Conservation (phyloP, 257 asterid species). For the Haberlea rhodopensis region DNA sequence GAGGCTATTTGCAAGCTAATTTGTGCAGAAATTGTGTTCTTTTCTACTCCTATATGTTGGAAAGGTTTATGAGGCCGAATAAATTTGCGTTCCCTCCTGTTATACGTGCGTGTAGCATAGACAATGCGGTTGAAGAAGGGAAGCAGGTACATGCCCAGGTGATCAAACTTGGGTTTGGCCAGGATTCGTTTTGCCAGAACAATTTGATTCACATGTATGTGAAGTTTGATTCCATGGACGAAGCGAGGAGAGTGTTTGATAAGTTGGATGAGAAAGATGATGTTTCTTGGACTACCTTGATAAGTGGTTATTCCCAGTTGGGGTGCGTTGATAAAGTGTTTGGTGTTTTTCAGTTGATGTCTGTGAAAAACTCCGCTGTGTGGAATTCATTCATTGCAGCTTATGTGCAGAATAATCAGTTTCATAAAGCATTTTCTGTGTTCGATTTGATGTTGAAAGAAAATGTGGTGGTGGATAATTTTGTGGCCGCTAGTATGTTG, state of each 20-base stretch:
- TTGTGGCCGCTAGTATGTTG: conserved; percentile 78
- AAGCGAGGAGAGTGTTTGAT: conserved; percentile 62
- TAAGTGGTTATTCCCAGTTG: conserved; percentile 57
- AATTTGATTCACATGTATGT: conserved; percentile 81
- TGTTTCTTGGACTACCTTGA: conserved; percentile 89
- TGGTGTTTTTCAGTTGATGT: conserved; percentile 53
- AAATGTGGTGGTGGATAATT: conserved; percentile 55
- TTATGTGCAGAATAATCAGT: conserved; percentile 55
- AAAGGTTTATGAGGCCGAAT: conserved; percentile 43
- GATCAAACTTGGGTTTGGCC: conserved; percentile 51
- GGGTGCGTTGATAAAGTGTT: conserved; percentile 58
- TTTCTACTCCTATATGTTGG: conserved; percentile 51
- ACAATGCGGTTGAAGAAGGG: conserved; percentile 40
- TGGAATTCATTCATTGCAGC: conserved; percentile 88
- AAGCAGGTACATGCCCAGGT: conserved; percentile 70
- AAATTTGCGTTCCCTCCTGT: conserved; percentile 65
- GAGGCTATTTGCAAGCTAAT: conserved; percentile 47
- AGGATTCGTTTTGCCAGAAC: conserved; percentile 65
- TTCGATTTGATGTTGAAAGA: conserved; percentile 55
- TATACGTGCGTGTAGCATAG: conserved; percentile 58
- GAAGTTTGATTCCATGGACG: conserved; percentile 48
- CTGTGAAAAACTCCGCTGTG: conserved; percentile 42
- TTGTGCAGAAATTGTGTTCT: conserved; percentile 33
- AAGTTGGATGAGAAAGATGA: conserved; percentile 44
- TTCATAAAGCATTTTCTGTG: conserved; percentile 53